A percentile compares a stretch with the other conserved stretches of the same genome.
Evolutionary conservation across 2,329 filamentous ascomycete species (phyloP).

Genomic region (Aspergillus sp.): DNA sequence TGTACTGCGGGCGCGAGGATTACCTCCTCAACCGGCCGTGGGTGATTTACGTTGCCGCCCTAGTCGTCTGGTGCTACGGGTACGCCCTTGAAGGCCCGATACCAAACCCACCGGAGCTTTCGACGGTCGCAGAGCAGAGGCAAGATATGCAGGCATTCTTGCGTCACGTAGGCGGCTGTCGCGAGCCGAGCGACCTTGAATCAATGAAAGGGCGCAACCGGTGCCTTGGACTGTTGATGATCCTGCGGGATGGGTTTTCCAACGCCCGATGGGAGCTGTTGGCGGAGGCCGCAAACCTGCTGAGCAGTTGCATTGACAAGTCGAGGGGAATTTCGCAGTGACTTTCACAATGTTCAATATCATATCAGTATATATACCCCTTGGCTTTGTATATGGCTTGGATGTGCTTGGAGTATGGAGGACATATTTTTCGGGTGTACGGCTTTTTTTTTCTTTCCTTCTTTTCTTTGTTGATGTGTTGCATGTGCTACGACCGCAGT

Average conservation of each 20-base stretch:
- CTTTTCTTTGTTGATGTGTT: not conserved
- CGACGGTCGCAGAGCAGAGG: constrained; percentile 64
- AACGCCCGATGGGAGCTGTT: constrained; percentile 88
- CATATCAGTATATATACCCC: not conserved
- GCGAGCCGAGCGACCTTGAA: constrained; percentile 74
- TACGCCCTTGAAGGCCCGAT: constrained; percentile 84
- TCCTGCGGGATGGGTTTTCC: constrained; percentile 77
- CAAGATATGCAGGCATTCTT: constrained; percentile 80
- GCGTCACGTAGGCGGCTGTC: constrained; percentile 67
- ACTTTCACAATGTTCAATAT: not conserved
- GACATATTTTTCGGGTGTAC: not conserved
- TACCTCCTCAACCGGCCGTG: constrained; percentile 88
- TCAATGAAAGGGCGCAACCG: constrained; percentile 73
- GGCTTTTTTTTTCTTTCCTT: no score
- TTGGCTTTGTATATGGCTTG: constrained; percentile 9
- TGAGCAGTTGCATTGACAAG: constrained; percentile 77
- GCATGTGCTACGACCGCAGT: not conserved
- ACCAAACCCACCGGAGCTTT: constrained; percentile 50
- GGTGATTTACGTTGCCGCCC: constrained; percentile 88
- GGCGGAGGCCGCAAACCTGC: constrained; percentile 76
- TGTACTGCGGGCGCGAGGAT: constrained; percentile 82
- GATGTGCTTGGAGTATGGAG: not conserved
- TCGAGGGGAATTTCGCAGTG: constrained; percentile 32
- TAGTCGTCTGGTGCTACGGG: constrained; percentile 95
- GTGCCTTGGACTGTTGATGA: constrained; percentile 76